These are phyloP conservation scores for Meyerozyma carpophila DNA, from an alignment of 1,139 yeast genomes.

Conservation along the genomic window DNA sequence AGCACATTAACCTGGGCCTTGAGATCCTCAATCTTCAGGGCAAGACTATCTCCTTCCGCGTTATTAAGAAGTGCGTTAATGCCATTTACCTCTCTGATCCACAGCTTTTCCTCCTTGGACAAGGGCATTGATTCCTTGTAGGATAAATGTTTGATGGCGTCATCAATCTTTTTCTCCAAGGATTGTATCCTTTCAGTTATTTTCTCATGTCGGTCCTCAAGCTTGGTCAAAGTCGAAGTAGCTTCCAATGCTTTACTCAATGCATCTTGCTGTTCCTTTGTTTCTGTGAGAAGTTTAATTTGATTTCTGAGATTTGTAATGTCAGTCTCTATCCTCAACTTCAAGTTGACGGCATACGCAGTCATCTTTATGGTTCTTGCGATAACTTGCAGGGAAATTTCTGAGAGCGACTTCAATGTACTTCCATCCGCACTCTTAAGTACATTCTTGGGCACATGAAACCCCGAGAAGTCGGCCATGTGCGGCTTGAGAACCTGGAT, in stretches of 20 bases:
- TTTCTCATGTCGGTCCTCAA: slow-evolving; percentile 17
- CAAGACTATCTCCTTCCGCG: slow-evolving; percentile 7
- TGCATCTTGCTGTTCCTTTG: slow-evolving; percentile 1
- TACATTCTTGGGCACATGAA: neutral
- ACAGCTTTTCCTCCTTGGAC: slow-evolving; percentile 28
- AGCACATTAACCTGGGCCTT: slow-evolving; percentile 13
- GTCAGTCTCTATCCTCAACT: slow-evolving; percentile 17
- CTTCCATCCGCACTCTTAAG: neutral
- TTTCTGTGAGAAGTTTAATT: slow-evolving; percentile 13
- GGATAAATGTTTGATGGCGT: slow-evolving; percentile 17
- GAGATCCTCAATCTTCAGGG: slow-evolving; percentile 8
- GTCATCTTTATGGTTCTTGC: slow-evolving; percentile 9
- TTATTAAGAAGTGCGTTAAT: slow-evolving; percentile 12
- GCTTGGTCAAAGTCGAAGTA: slow-evolving; percentile 3
- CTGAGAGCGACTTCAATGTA: neutral
- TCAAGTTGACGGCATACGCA: slow-evolving; percentile 18
- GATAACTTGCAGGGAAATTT: neutral
- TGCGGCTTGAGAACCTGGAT: neutral
- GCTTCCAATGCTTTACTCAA: neutral
- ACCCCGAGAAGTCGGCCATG: neutral
- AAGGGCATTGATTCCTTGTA: slow-evolving; percentile 23
- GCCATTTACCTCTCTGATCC: slow-evolving; percentile 35
- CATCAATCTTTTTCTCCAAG: slow-evolving; percentile 20
- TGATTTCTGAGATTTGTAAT: slow-evolving; percentile 21
- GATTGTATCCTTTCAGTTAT: slow-evolving; percentile 16